Percentiles rank a stretch among this genome's conserved stretches.
phyloP scores from a whole-genome alignment of 441 rosid species.

The Syzygium syzygioides region DNA sequence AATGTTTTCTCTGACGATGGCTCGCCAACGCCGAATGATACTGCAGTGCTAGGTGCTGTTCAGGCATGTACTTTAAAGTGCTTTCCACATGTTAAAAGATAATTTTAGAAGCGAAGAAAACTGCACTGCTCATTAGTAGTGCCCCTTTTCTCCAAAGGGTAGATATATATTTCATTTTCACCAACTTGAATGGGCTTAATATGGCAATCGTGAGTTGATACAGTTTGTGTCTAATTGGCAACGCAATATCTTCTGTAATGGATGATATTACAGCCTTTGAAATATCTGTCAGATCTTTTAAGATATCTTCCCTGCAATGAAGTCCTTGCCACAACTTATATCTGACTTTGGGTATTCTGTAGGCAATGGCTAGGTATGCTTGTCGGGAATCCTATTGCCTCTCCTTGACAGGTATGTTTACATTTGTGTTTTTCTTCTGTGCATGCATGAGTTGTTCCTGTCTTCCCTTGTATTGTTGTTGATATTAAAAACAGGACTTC shows the following conservation, averaged over 20 bases:
- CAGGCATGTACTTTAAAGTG: constrained; percentile 53
- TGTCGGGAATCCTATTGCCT: constrained; percentile 70
- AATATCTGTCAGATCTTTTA: not conserved
- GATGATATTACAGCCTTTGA: not conserved
- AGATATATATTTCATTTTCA: not conserved
- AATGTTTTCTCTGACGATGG: constrained; percentile 92
- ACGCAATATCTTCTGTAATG: not conserved
- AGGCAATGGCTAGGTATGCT: constrained; percentile 95
- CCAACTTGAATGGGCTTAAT: not conserved
- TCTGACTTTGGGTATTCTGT: constrained; percentile 9
- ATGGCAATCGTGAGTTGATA: not conserved
- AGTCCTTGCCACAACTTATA: not conserved
- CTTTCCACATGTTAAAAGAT: constrained; percentile 1
- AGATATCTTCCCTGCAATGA: not conserved
- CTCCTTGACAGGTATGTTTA: constrained; percentile 60
- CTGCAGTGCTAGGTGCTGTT: constrained; percentile 45
- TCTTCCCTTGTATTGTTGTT: not conserved
- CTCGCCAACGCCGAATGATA: constrained; percentile 44
- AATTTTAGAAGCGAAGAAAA: not conserved
- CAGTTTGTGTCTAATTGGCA: not conserved
- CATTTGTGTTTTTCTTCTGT: not conserved
- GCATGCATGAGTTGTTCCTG: not conserved
- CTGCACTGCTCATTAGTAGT: not conserved
- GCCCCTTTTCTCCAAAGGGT: not conserved
- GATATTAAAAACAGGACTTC: not conserved